Evolutionary conservation across 2,329 filamentous ascomycete genomes (phyloP).

Genomic region (Seiridium unicorne): DNA sequence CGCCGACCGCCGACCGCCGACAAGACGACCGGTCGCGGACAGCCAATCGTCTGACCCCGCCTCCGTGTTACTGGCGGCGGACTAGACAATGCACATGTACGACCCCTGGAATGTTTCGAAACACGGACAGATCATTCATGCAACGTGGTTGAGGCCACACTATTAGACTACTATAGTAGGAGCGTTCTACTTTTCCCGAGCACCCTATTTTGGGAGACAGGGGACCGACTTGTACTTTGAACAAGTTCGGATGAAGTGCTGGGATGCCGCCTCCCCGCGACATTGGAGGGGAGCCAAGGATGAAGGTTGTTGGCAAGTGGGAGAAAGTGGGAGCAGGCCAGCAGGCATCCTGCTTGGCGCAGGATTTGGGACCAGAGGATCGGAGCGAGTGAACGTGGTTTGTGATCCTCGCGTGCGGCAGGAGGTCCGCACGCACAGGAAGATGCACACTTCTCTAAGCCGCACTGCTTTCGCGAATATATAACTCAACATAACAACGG

Average conservation of each 20-base stretch:
- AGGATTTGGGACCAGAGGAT: background rate
- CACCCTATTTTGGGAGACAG: too few relatives aligned
- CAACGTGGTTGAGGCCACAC: conserved; percentile 4
- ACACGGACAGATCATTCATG: background rate
- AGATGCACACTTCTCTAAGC: background rate
- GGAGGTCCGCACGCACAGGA: background rate
- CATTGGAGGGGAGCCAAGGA: too few relatives aligned
- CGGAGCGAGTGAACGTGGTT: background rate
- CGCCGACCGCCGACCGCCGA: background rate
- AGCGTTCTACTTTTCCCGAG: background rate
- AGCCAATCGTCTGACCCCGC: background rate
- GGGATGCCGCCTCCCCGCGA: too few relatives aligned
- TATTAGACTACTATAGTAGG: background rate
- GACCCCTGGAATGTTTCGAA: conserved; percentile 5
- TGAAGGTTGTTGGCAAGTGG: too few relatives aligned
- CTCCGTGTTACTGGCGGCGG: background rate
- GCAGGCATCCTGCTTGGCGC: too few relatives aligned
- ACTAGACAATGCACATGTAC: background rate
- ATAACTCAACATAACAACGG: too few relatives aligned
- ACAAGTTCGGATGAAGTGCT: too few relatives aligned
- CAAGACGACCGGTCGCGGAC: background rate
- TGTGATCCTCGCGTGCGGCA: background rate
- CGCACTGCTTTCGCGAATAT: too few relatives aligned
- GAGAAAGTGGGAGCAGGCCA: too few relatives aligned
- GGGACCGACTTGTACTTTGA: too few relatives aligned